Evolutionary conservation across 768 basidiomycete species (phyloP).

Genomic region (Phylloporus scabripes): DNA sequence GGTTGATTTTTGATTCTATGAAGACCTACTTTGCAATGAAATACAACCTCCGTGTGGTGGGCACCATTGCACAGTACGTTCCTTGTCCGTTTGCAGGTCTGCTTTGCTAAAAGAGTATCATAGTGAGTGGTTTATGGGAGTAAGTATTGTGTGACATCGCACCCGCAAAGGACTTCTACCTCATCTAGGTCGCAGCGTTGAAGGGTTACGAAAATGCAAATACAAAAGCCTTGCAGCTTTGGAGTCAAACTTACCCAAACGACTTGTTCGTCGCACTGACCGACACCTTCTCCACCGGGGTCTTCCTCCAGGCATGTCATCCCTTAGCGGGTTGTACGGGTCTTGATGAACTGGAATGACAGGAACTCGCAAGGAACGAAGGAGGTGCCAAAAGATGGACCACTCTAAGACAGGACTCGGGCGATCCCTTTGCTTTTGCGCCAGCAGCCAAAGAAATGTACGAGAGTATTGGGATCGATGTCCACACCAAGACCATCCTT

Average conservation of each 20-base stretch:
- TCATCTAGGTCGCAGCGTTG: slow-evolving; percentile 66
- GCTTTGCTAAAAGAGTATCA: slow-evolving; percentile 3
- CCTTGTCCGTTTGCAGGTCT: background rate
- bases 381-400: slow-evolving; percentile 68
- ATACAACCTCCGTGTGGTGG: slow-evolving; percentile 59
- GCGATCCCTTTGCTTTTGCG: slow-evolving; percentile 81
- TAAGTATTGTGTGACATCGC: slow-evolving; percentile 28
- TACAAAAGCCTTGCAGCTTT: slow-evolving; percentile 67
- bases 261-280: slow-evolving; percentile 72
- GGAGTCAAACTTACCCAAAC: slow-evolving; percentile 72
- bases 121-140: slow-evolving; percentile 92
- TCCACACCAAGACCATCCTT: slow-evolving; percentile 61
- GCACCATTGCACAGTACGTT: slow-evolving; percentile 83
- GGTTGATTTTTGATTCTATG: background rate
- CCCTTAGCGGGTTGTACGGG: background rate
- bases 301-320: slow-evolving; percentile 67
- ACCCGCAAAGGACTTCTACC: background rate
- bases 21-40: slow-evolving; percentile 84
- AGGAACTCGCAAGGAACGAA: slow-evolving; percentile 57
- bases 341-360: background rate
- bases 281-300: slow-evolving; percentile 88
- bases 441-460: slow-evolving; percentile 69
- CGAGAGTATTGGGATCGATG: slow-evolving; percentile 61
- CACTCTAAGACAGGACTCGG: slow-evolving; percentile 89
- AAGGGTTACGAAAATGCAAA: slow-evolving; percentile 80